Evolutionary conservation across 768 basidiomycete species (phyloP).

Genomic region (Paxillus ammoniavirescens): DNA sequence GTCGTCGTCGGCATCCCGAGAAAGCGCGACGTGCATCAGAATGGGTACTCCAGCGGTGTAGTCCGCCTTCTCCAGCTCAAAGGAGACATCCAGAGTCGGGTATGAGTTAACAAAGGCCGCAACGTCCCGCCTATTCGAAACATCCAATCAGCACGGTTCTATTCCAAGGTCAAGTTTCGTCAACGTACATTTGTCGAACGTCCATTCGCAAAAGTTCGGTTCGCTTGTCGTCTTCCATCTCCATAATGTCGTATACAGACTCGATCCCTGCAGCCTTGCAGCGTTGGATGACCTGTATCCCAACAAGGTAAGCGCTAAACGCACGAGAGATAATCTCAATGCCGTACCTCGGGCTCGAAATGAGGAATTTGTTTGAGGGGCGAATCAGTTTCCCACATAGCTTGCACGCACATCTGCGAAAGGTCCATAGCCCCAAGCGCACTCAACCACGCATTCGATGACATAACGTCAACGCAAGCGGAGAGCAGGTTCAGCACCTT

Average conservation of each 20-base stretch:
- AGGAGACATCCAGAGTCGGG: conserved; percentile 90
- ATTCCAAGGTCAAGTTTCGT: neutral
- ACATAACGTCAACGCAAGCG: conserved; percentile 98
- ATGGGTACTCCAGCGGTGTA: conserved; percentile 87
- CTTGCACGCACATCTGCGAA: conserved; percentile 98
- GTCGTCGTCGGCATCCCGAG: conserved; percentile 80
- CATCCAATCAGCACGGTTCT: neutral
- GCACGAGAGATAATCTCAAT: conserved; percentile 9
- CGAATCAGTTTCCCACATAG: conserved; percentile 96
- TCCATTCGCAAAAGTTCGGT: conserved; percentile 83
- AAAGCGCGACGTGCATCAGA: conserved; percentile 71
- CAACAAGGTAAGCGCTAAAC: neutral
- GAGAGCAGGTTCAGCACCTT: conserved; percentile 90
- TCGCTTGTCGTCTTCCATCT: conserved; percentile 92
- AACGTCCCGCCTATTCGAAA: conserved; percentile 73
- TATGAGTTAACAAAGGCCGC: conserved; percentile 96
- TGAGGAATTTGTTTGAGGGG: conserved; percentile 96
- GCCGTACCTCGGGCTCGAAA: conserved; percentile 79
- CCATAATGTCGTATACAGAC: conserved; percentile 97
- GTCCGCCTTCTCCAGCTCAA: conserved; percentile 83
- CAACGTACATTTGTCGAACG: conserved; percentile 75
- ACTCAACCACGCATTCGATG: conserved; percentile 92
- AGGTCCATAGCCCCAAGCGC: conserved; percentile 97
- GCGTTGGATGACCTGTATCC: conserved; percentile 66
- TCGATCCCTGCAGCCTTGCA: conserved; percentile 82